Percentiles rank a stretch among this genome's conserved stretches.
Evolutionary conservation across 2,329 filamentous ascomycete species (phyloP).

Genomic region (Scleromitrula shiraiana): DNA sequence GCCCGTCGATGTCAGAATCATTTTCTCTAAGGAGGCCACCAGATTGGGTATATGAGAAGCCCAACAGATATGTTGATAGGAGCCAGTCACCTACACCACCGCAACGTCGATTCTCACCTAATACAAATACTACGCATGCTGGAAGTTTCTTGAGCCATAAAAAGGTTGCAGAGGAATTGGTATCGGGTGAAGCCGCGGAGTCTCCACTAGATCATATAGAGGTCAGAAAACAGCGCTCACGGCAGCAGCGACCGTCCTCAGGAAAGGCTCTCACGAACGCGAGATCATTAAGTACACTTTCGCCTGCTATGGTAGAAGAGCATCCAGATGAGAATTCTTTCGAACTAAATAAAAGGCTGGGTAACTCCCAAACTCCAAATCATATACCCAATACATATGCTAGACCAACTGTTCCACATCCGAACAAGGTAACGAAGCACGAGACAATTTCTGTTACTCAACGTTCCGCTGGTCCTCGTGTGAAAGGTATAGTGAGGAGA

Average conservation of each 20-base stretch:
- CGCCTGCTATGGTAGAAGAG: constrained; percentile 4
- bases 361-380: background rate
- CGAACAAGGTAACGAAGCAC: background rate
- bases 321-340: constrained; percentile 1
- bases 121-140: background rate
- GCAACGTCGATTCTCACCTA: constrained; percentile 25
- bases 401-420: background rate
- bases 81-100: constrained; percentile 32
- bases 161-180: background rate
- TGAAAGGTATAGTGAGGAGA: background rate
- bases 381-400: background rate
- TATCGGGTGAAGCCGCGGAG: background rate
- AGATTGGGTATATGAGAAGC: constrained; percentile 29
- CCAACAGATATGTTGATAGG: constrained; percentile 18
- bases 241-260: background rate
- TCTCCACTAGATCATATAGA: constrained; percentile 11
- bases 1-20: constrained; percentile 37
- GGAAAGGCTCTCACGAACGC: constrained; percentile 1
- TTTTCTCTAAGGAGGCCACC: constrained; percentile 33
- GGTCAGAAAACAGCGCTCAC: constrained; percentile 20
- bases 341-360: background rate
- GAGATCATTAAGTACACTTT: constrained; percentile 6
- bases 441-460: background rate
- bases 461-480: background rate
- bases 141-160: background rate